Evolutionary conservation across 495 filamentous ascomycete species (phyloP), one percentile per base, ranked within the genome.

Genomic region (Penicillium manginii): DNA sequence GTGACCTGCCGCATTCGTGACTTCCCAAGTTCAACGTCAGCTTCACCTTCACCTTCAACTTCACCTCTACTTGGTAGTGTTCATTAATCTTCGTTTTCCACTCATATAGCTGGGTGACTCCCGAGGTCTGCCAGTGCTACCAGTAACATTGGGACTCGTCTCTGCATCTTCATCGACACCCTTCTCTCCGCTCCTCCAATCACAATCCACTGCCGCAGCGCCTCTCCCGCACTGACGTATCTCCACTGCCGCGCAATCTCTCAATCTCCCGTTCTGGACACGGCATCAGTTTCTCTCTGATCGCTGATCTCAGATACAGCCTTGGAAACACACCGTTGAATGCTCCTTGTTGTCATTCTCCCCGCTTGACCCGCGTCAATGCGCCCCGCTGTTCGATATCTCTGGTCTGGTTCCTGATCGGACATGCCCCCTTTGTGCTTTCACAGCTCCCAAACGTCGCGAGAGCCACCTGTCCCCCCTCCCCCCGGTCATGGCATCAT

Each of bases 401-500:
- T 37, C 35, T 37, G 35, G 35, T n/a, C 35, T 37, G n/a, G 45
- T 19, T 23, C 21, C 45, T n/a, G 21, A 26, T 47, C 21, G 10
- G 19, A 23, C 0, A 47, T 47, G 45, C 12, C 2, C 35, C 35
- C 4, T 47, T 47, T 2, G 26, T 12, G 19, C 10, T 9, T 14
- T 29, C 26, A 29, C 26, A 29, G 26, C 26, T 23, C 9, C 15
- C 18, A 47, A 43, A 43, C 17, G 9, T 29, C 40, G 8, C 15
- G 40, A 43, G 17, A 43, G 19, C 40, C 40, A 17, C 40, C 15
- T 2, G 6, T 9, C 4, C 39, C 9, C 12, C 40, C 17, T n/a
- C 40, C 17, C 17, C 17, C 5, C 45, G 43, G 29, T 18, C 21
- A 70, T 70, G 67, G 23, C 59, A 54, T 50, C 59, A 54, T 52